Evolutionary conservation across 116 monocot genomes (phyloP), one percentile per base, ranked within the genome.

Genomic region (Dioscorea cayenensis): DNA sequence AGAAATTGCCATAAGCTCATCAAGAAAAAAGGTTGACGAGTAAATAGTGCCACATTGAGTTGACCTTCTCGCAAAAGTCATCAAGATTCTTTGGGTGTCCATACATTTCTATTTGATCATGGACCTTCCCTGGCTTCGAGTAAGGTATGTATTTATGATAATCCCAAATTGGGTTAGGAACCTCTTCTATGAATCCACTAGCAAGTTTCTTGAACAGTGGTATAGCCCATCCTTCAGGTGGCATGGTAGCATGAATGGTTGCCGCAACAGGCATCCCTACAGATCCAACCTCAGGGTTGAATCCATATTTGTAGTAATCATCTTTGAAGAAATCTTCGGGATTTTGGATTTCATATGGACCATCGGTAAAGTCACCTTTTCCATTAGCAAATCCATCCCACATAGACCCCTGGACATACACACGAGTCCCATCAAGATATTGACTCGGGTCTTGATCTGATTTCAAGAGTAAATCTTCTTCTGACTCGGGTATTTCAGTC

Each of bases 351-450:
- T 86, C 82, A 65, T 97, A 97, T 35, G 97, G 97, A 37, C 97
- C 97, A 80, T 97, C 97, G 27, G 88, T 93, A 58, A 92, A 97
- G 74, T 86, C 65, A 17, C 97, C 93, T 75, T 93, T 86, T n/a
- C 96, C 96, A 78, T 93, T 32, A 36, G 97, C 97, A 83, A 97
- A 97, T 35, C 97, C 97, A 81, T 97, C 97, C 97, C 97, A 97
- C 84, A 93, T 78, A 18, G 97, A 93, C 51, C 93, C 93, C 76
- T 90, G 93, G 58, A 97, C 52, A 67, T 97, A 93, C 49, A 71
- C 73, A 50, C 97, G 90, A 48, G 90, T 93, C n/a, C 97, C 97
- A 71, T 97, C 97, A 66, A 97, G 86, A 84, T 86, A 97, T 60
- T 72, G 78, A 71, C 93, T 97, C 68, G 97, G 97, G 64, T 97